Conservation (phyloP, 768 basidiomycete genomes). For the Pleurotus ostreatus region DNA sequence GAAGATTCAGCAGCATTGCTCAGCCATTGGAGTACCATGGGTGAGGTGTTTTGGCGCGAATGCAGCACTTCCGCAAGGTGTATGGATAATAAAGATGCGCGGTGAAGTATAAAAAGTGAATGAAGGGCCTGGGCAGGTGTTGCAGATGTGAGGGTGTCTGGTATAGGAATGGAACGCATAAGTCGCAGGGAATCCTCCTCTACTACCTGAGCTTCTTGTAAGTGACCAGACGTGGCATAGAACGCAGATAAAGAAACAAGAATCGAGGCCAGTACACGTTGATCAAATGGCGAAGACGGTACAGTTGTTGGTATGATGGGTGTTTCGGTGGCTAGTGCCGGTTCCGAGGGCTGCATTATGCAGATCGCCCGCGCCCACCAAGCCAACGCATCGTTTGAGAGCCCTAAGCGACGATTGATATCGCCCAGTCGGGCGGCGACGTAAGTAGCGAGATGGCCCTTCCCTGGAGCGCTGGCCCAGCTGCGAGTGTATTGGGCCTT, state of each 20-base stretch:
- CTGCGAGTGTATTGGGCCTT: conserved; percentile 53
- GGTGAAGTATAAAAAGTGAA: conserved; percentile 62
- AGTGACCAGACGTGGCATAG: conserved; percentile 56
- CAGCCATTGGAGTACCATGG: conserved; percentile 52
- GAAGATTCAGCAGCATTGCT: conserved; percentile 62
- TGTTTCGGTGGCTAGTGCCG: conserved; percentile 13
- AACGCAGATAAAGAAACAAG: conserved; percentile 71
- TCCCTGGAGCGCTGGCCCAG: conserved; percentile 42
- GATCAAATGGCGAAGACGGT: conserved; percentile 58
- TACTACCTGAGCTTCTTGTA: conserved; percentile 49
- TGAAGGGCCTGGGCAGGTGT: conserved; percentile 63
- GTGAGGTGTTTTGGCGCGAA: conserved; percentile 36
- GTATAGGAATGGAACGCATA: conserved; percentile 49
- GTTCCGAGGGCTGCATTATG: conserved; percentile 32
- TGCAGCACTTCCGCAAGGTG: conserved; percentile 73
- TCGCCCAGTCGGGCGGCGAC: conserved; percentile 68
- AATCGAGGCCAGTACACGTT: conserved; percentile 56
- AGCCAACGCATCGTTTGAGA: conserved; percentile 45
- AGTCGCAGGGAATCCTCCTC: conserved; percentile 54
- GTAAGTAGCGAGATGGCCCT: conserved; percentile 43
- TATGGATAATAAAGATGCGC: conserved; percentile 66
- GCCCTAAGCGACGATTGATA: conserved; percentile 51
- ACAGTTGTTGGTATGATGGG: conserved; percentile 29
- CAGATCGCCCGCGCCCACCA: conserved; percentile 68
- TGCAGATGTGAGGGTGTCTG: conserved; percentile 36